Evolutionary conservation across 1,284 basidiomycete species (phyloP).

Genomic region (Phellinidium pouzarii): DNA sequence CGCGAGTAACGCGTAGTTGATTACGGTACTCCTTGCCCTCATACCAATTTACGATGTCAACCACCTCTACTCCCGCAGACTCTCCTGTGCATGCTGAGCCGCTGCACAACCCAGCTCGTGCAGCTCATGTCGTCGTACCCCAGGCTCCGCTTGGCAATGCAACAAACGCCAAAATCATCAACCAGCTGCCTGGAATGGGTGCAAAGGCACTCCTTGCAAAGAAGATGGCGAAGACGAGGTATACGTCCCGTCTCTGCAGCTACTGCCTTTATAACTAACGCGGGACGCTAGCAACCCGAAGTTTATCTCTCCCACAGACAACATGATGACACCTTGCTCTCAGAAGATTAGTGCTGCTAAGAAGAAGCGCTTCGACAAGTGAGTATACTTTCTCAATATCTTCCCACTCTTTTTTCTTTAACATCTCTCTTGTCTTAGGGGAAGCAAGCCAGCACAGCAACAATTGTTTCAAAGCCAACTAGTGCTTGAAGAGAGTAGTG

Average conservation of each 20-base stretch:
- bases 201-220: conserved; percentile 84
- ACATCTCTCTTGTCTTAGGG: conserved; percentile 31
- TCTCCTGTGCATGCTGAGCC: conserved; percentile 66
- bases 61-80: conserved; percentile 52
- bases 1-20: conserved; percentile 5
- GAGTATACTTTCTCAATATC: conserved; percentile 29
- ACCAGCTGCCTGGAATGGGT: conserved; percentile 67
- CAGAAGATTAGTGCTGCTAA: conserved; percentile 84
- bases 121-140: conserved; percentile 71
- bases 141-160: conserved; percentile 73
- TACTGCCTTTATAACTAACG: conserved; percentile 6
- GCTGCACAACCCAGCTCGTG: conserved; percentile 76
- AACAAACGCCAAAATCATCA: conserved; percentile 37
- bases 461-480: conserved; percentile 51
- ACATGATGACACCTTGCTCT: conserved; percentile 85
- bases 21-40: neutral
- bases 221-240: conserved; percentile 81
- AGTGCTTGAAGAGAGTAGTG: conserved; percentile 36
- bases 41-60: conserved; percentile 42
- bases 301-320: conserved; percentile 87
- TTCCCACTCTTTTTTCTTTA: conserved; percentile 6
- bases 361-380: conserved; percentile 91
- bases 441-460: conserved; percentile 48
- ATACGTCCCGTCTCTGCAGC: conserved; percentile 25
- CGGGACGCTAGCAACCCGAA: conserved; percentile 59